Conservation (phyloP, 2,329 filamentous ascomycete genomes). For the Aspergillus terreus region DNA sequence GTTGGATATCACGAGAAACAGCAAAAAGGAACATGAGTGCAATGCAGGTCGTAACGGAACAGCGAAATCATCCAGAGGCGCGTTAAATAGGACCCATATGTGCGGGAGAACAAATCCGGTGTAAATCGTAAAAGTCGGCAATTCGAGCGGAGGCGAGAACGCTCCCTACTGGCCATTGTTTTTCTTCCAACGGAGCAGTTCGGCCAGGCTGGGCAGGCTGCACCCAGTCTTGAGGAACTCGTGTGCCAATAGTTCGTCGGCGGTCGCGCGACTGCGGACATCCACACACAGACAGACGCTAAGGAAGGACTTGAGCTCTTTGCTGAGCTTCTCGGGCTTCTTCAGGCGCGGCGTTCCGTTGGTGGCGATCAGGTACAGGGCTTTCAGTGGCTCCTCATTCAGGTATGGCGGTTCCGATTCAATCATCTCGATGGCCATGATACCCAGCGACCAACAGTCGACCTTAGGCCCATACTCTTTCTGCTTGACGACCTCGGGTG, state of each 20-base stretch:
- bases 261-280: conserved; percentile 88
- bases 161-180: conserved; percentile 34
- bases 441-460: conserved; percentile 97
- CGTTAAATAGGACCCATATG: conserved; percentile 30
- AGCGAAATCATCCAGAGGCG: conserved; percentile 22
- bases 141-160: conserved; percentile 1
- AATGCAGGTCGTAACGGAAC: conserved; percentile 23
- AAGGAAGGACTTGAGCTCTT: conserved; percentile 95
- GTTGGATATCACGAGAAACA: conserved; percentile 23
- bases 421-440: conserved; percentile 99
- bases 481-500: conserved; percentile 97
- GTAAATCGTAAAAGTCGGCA: conserved; percentile 18
- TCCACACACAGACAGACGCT: conserved; percentile 96
- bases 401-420: conserved; percentile 97
- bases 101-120: conserved; percentile 22
- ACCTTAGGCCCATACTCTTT: conserved; percentile 99
- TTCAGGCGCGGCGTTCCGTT: conserved; percentile 96
- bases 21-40: conserved; percentile 10
- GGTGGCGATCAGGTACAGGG: conserved; percentile 93
- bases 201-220: conserved; percentile 74
- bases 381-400: conserved; percentile 96
- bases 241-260: conserved; percentile 81
- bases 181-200: conserved; percentile 70
- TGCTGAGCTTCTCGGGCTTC: conserved; percentile 96
- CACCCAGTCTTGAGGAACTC: conserved; percentile 95